A percentile compares a stretch with the other conserved stretches of the same genome.
Conservation (phyloP, 2,329 filamentous ascomycete genomes). For the Aspergillus flavus region DNA sequence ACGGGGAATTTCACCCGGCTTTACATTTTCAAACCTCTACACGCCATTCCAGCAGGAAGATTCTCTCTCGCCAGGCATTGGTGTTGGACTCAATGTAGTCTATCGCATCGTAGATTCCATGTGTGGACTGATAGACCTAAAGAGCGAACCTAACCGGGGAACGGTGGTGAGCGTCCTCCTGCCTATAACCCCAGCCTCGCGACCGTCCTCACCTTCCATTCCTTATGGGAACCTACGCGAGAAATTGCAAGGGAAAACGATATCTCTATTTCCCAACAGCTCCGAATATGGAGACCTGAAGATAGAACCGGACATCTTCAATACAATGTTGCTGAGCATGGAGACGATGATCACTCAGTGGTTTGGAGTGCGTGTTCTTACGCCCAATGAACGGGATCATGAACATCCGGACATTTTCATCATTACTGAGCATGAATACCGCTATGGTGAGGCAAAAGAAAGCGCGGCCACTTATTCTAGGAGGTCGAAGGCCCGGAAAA, state of each 20-base stretch:
- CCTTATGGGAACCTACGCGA: neutral
- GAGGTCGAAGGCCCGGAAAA: neutral
- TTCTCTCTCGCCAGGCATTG: constrained; percentile 8
- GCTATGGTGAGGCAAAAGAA: neutral
- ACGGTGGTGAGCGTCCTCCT: neutral
- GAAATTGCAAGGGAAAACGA: neutral
- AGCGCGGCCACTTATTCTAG: neutral
- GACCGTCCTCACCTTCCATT: neutral
- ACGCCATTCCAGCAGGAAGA: constrained; percentile 15
- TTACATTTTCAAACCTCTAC: constrained; percentile 2
- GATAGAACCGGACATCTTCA: neutral
- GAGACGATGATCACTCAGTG: neutral
- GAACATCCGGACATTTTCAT: neutral
- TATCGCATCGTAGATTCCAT: constrained; percentile 11
- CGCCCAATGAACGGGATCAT: neutral
- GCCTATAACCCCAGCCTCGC: neutral
- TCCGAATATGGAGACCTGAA: neutral
- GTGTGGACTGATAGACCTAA: constrained; percentile 4
- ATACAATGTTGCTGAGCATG: neutral
- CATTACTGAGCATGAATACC: neutral
- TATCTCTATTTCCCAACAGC: neutral
- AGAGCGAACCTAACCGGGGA: neutral
- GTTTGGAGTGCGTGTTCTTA: neutral
- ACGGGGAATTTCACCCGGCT: neutral
- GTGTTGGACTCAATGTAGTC: constrained; percentile 12